Percentiles rank a stretch among this genome's conserved stretches.
These are phyloP conservation scores for Perilla frutescens DNA, from an alignment of 257 asterid genomes.

Conservation along the genomic window DNA sequence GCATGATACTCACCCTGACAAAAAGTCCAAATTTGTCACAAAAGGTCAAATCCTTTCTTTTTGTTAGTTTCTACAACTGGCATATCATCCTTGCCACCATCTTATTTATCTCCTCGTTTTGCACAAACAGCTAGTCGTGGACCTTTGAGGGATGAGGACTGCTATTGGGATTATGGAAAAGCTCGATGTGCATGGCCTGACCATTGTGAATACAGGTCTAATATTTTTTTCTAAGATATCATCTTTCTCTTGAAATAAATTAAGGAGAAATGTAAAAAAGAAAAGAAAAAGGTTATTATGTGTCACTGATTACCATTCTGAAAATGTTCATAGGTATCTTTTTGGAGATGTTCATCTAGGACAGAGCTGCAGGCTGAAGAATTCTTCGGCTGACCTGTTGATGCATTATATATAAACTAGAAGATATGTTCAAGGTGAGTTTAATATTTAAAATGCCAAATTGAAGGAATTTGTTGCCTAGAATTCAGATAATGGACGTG, in stretches of 20 bases:
- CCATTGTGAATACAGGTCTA: conserved; percentile 94
- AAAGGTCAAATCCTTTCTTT: conserved; percentile 60
- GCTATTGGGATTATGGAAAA: conserved; percentile 99
- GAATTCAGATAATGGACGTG: not conserved
- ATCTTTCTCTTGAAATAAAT: conserved; percentile 18
- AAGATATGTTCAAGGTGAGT: conserved; percentile 41
- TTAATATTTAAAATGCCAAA: conserved; percentile 13
- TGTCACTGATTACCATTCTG: conserved; percentile 18
- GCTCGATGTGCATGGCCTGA: conserved; percentile 98
- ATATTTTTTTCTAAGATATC: conserved; percentile 10
- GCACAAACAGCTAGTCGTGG: conserved; percentile 75
- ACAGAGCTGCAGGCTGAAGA: conserved; percentile 94
- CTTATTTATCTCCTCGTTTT: conserved; percentile 14
- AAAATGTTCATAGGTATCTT: conserved; percentile 56
- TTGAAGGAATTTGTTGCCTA: conserved; percentile 3
- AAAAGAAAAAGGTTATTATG: conserved; percentile 4
- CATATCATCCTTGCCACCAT: conserved; percentile 10
- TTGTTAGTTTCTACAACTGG: conserved; percentile 11
- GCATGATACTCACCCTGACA: conserved; percentile 96
- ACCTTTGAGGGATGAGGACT: conserved; percentile 95
- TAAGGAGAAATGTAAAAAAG: not conserved
- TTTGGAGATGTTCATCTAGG: conserved; percentile 98
- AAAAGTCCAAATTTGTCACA: conserved; percentile 76
- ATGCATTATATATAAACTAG: conserved; percentile 63
- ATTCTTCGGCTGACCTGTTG: conserved; percentile 77